phyloP scores from a whole-genome alignment of 106 monocot species.

The Hemerocallis citrina region DNA sequence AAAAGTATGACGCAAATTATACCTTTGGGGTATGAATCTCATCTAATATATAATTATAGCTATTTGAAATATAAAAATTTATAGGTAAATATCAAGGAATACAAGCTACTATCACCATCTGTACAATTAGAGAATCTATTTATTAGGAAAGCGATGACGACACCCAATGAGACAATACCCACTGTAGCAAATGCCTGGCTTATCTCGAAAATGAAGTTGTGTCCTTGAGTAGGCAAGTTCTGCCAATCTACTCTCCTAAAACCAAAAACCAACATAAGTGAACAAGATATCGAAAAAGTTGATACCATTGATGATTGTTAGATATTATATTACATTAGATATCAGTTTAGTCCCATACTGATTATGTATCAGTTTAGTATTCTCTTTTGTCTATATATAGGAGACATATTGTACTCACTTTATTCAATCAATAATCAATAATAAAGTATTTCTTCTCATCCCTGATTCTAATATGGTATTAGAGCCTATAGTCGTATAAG shows the following conservation, averaged over 20 bases:
- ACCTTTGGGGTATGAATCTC: too few species aligned
- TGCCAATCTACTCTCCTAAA: slow-evolving; percentile 87
- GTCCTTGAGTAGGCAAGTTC: slow-evolving; percentile 50
- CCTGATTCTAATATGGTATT: too few species aligned
- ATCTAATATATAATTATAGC: too few species aligned
- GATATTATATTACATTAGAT: too few species aligned
- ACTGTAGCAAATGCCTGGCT: slow-evolving; percentile 85
- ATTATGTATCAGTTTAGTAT: too few species aligned
- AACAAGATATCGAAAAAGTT: background rate
- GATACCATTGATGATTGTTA: background rate
- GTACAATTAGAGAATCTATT: slow-evolving; percentile 9
- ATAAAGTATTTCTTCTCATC: too few species aligned
- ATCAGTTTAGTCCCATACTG: too few species aligned
- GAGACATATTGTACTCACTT: too few species aligned
- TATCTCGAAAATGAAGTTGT: slow-evolving; percentile 71
- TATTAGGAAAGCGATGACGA: slow-evolving; percentile 51
- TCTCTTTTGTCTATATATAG: too few species aligned
- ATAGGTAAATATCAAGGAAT: background rate
- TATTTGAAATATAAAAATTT: slow-evolving; percentile 3
- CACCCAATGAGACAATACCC: slow-evolving; percentile 72
- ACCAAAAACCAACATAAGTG: background rate
- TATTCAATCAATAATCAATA: too few species aligned
- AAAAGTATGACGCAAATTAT: too few species aligned
- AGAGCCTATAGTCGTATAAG: too few species aligned
- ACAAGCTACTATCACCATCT: background rate